Conservation (phyloP, 129 eudicot species). For the Tagetes erecta region DNA sequence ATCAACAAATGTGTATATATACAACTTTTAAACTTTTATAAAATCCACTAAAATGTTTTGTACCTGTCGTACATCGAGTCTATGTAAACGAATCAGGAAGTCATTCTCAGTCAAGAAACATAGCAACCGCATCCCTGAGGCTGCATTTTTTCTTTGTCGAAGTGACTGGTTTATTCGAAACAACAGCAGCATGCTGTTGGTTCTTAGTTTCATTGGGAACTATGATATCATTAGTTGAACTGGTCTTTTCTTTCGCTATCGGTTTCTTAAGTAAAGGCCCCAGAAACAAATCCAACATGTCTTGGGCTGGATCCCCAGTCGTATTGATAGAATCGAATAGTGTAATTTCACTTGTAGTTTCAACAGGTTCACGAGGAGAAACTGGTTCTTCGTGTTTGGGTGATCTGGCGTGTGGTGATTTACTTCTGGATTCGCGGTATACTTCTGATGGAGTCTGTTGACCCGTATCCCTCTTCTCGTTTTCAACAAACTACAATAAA, state of each 20-base stretch:
- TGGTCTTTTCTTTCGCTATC: slow-evolving; percentile 27
- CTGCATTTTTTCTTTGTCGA: slow-evolving; percentile 61
- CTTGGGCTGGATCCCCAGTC: slow-evolving; percentile 64
- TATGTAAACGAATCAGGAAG: neutral
- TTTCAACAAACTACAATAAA: slow-evolving; percentile 54
- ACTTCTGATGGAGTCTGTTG: slow-evolving; percentile 27
- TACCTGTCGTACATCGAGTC: slow-evolving; percentile 8
- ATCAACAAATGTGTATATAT: slow-evolving; percentile 19
- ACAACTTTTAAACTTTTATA: neutral
- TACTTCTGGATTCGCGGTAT: slow-evolving; percentile 20
- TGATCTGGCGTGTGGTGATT: slow-evolving; percentile 15
- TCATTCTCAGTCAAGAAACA: slow-evolving; percentile 51
- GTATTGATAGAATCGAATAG: slow-evolving; percentile 15
- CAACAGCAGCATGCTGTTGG: slow-evolving; percentile 30
- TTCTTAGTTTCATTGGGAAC: slow-evolving; percentile 31
- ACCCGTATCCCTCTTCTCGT: slow-evolving; percentile 28
- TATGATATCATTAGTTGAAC: slow-evolving; percentile 23
- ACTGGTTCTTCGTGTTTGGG: slow-evolving; percentile 20
- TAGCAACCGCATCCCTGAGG: slow-evolving; percentile 63
- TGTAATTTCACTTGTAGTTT: slow-evolving; percentile 25
- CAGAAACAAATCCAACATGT: slow-evolving; percentile 68
- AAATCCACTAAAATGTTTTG: neutral
- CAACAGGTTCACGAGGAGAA: slow-evolving; percentile 22
- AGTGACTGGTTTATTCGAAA: slow-evolving; percentile 30
- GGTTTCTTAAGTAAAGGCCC: slow-evolving; percentile 59